Evolutionary conservation across 2,329 filamentous ascomycete genomes (phyloP).

Genomic region (Hysterium pulicare): DNA sequence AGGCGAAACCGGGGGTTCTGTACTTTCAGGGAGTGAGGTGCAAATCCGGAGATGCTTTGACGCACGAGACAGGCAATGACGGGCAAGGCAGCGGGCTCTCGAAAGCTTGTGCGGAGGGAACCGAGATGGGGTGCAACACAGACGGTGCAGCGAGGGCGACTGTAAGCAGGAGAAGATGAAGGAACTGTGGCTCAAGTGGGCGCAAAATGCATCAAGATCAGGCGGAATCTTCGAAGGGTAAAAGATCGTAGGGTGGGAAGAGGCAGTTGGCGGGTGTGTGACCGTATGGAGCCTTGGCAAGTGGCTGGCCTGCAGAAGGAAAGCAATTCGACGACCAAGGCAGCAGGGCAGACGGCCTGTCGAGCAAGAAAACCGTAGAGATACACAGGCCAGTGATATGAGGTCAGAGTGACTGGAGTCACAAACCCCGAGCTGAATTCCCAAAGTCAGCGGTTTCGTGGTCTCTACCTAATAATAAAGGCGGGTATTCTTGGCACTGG

Average conservation of each 20-base stretch:
- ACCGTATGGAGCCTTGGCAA: conserved; percentile 1
- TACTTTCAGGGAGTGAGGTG: not conserved
- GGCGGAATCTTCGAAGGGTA: conserved; percentile 17
- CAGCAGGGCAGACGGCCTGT: conserved; percentile 2
- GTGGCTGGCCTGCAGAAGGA: not conserved
- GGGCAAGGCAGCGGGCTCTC: no score
- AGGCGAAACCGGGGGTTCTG: not conserved
- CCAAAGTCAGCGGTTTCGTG: not conserved
- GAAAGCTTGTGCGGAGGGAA: conserved; percentile 4
- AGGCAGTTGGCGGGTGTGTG: not conserved
- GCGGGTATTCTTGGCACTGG: conserved; percentile 7
- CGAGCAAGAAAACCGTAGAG: conserved; percentile 1
- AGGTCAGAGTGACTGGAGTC: not conserved
- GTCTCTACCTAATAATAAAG: conserved; percentile 5
- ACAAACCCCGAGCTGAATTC: not conserved
- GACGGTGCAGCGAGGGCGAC: conserved; percentile 5
- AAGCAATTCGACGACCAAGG: not conserved
- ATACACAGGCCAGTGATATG: not conserved
- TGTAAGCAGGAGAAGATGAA: conserved; percentile 5
- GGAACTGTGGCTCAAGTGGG: conserved; percentile 20
- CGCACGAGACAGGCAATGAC: not conserved
- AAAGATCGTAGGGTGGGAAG: conserved; percentile 18
- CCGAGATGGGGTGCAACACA: conserved; percentile 1
- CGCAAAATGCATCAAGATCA: conserved; percentile 23
- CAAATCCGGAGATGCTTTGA: not conserved